These are phyloP conservation scores for Scheffersomyces coipomensis DNA, from an alignment of 805 yeast genomes.

Conservation along the genomic window DNA sequence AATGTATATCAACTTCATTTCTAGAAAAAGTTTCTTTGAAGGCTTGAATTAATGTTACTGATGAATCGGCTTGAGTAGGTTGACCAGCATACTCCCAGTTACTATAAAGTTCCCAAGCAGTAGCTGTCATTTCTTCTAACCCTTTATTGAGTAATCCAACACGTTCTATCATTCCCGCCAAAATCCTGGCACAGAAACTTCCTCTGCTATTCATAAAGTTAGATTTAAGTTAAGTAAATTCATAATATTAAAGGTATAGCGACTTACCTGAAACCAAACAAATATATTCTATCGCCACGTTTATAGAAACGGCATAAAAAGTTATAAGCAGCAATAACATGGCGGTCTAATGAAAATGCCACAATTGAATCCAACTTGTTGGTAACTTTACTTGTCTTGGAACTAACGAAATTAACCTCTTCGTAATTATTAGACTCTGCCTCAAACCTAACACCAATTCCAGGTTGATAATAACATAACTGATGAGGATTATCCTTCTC, in stretches of 20 bases:
- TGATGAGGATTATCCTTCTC: conserved; percentile 46
- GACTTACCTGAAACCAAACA: conserved; percentile 56
- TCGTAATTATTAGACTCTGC: conserved; percentile 30
- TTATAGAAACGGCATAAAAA: conserved; percentile 50
- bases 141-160: conserved; percentile 61
- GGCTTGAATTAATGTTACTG: conserved; percentile 48
- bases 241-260: background rate
- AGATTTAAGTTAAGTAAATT: background rate
- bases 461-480: conserved; percentile 66
- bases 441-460: conserved; percentile 55
- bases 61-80: conserved; percentile 44
- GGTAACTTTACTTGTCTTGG: conserved; percentile 6
- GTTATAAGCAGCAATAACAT: conserved; percentile 56
- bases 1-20: conserved; percentile 43
- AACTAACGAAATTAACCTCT: conserved; percentile 14
- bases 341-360: conserved; percentile 55
- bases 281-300: conserved; percentile 49
- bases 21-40: conserved; percentile 56
- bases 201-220: conserved; percentile 42
- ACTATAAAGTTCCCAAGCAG: conserved; percentile 64
- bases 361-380: conserved; percentile 41
- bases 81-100: conserved; percentile 63
- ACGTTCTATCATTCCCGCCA: conserved; percentile 63
- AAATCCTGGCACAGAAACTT: conserved; percentile 61
- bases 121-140: conserved; percentile 50